Percentiles rank a stretch among this genome's conserved stretches.
Conservation (phyloP, 2,329 filamentous ascomycete species). For the Fusarium verrucosum region DNA sequence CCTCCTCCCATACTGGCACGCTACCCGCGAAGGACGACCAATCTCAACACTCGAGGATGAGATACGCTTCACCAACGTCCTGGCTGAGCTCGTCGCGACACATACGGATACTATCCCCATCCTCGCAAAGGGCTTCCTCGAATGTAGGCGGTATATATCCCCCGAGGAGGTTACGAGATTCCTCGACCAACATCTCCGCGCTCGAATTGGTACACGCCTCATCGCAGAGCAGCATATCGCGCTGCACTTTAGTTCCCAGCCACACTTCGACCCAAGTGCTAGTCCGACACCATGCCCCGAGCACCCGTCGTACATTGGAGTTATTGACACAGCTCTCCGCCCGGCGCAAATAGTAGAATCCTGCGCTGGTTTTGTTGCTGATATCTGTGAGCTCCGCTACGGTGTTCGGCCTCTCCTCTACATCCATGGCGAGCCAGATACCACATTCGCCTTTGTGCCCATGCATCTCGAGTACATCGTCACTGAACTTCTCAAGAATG, state of each 20-base stretch:
- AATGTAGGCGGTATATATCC: constrained; percentile 90
- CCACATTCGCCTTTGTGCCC: constrained; percentile 92
- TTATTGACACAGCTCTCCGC: constrained; percentile 89
- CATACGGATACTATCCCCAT: constrained; percentile 95
- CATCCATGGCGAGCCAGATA: constrained; percentile 85
- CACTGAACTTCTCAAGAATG: constrained; percentile 95
- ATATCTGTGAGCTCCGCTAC: constrained; percentile 97
- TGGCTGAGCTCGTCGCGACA: constrained; percentile 94
- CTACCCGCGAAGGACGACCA: constrained; percentile 53
- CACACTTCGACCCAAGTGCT: constrained; percentile 69
- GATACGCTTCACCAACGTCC: constrained; percentile 87
- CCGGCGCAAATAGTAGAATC: constrained; percentile 83
- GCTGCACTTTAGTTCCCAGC: constrained; percentile 76
- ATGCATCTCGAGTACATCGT: constrained; percentile 98
- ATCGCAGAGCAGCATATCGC: constrained; percentile 98
- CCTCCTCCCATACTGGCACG: constrained; percentile 78
- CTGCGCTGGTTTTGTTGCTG: constrained; percentile 90
- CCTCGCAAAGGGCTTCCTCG: constrained; percentile 89
- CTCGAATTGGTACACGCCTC: constrained; percentile 90
- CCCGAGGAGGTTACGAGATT: constrained; percentile 87
- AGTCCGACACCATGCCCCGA: constrained; percentile 62
- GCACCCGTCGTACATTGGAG: constrained; percentile 81
- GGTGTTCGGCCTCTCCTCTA: constrained; percentile 82
- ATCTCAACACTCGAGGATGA: constrained; percentile 80
- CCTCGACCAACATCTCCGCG: constrained; percentile 91